phyloP scores from a whole-genome alignment of 495 filamentous ascomycete genomes.

The Talaromyces ruber region DNA sequence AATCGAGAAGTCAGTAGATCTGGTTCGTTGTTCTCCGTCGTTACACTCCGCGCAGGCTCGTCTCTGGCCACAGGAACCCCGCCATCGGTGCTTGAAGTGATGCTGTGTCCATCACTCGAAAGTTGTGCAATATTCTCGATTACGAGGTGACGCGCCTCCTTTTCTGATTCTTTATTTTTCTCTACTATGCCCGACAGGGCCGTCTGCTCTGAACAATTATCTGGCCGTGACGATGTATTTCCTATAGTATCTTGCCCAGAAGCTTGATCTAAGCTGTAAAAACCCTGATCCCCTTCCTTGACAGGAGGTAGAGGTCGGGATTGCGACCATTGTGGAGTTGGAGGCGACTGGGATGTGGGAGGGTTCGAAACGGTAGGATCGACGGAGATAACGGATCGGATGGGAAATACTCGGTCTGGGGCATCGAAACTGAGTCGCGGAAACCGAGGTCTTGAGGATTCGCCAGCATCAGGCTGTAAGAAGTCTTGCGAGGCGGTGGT shows the following conservation, averaged over 20 bases:
- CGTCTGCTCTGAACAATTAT: background rate
- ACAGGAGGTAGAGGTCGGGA: slow-evolving; percentile 12
- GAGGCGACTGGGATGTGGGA: slow-evolving; percentile 3
- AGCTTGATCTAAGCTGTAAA: slow-evolving; percentile 24
- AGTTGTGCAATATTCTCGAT: background rate
- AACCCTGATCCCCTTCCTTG: slow-evolving; percentile 20
- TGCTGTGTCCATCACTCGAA: background rate
- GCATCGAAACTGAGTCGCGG: slow-evolving; percentile 30
- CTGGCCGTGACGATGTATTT: background rate
- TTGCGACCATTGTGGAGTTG: background rate
- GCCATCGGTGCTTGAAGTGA: slow-evolving; percentile 5
- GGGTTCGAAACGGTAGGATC: slow-evolving; percentile 37
- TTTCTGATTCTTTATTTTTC: background rate
- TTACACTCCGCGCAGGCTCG: background rate
- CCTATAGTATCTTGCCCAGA: slow-evolving; percentile 17
- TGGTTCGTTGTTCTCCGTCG: slow-evolving; percentile 17
- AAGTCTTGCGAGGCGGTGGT: background rate
- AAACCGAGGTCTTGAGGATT: slow-evolving; percentile 8
- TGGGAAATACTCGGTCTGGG: slow-evolving; percentile 70
- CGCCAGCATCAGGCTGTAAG: background rate
- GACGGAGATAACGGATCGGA: slow-evolving; percentile 73
- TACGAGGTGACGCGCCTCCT: background rate
- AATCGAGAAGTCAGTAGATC: slow-evolving; percentile 61
- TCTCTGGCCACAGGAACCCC: slow-evolving; percentile 8
- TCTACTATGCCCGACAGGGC: background rate